phyloP scores from a whole-genome alignment of 169 alveolate genomes.

The Plasmodium adleri region DNA sequence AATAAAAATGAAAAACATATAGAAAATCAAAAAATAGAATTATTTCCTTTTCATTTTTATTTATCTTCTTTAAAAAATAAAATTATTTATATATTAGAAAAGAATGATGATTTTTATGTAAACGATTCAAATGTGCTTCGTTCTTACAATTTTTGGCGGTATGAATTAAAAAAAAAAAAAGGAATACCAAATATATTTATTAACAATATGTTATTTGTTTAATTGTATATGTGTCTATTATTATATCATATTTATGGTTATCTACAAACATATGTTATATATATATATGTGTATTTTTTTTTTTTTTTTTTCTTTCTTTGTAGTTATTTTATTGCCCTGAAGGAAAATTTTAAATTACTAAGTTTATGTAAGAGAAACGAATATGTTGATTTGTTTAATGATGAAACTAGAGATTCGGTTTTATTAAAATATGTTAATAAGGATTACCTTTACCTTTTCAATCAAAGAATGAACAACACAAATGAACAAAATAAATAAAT shows the following conservation, averaged over 20 bases:
- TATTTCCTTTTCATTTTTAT: slow-evolving; percentile 22
- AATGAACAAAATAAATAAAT: no score
- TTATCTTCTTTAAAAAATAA: slow-evolving; percentile 30
- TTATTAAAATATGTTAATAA: slow-evolving; percentile 9
- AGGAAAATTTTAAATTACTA: slow-evolving; percentile 22
- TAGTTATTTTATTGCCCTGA: slow-evolving; percentile 22
- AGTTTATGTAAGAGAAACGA: slow-evolving; percentile 16
- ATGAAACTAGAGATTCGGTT: slow-evolving; percentile 19
- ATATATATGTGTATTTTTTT: not conserved
- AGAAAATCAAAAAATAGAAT: slow-evolving; percentile 4
- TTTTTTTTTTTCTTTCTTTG: not conserved
- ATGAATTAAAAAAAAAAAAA: not conserved
- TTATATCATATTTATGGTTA: not conserved
- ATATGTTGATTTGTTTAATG: slow-evolving; percentile 31
- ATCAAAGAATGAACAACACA: not conserved
- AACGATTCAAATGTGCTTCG: slow-evolving; percentile 31
- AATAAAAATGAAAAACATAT: slow-evolving; percentile 23
- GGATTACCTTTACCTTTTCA: slow-evolving; percentile 26
- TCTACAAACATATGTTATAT: not conserved
- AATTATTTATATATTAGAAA: slow-evolving; percentile 28
- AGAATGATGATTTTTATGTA: slow-evolving; percentile 5
- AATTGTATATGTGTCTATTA: not conserved
- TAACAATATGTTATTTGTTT: not conserved
- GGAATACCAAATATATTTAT: not conserved
- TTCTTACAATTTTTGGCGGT: slow-evolving; percentile 34